Conservation (phyloP, 208 protist genomes). For the Leishmania aethiopica region DNA sequence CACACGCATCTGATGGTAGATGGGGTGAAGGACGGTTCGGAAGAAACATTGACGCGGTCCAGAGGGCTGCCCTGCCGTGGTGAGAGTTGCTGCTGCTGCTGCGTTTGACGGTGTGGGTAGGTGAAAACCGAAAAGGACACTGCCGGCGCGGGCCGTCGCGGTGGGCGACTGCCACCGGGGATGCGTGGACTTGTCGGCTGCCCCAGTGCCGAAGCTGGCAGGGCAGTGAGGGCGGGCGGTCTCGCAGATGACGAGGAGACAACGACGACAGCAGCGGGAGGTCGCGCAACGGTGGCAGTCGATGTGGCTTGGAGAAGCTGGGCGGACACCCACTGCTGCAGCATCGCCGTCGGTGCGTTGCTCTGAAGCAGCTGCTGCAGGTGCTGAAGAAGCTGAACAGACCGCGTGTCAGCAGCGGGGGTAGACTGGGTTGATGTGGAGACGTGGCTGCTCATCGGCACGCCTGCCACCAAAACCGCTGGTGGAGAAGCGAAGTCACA, state of each 20-base stretch:
- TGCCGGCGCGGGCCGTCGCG: conserved; percentile 12
- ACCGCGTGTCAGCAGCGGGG: neutral
- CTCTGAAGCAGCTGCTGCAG: conserved; percentile 28
- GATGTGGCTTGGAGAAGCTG: conserved; percentile 15
- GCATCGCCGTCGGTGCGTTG: conserved; percentile 4
- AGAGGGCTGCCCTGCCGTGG: neutral
- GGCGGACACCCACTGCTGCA: conserved; percentile 31
- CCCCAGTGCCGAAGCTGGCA: neutral
- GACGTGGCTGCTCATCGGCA: neutral
- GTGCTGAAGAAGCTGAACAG: conserved; percentile 22
- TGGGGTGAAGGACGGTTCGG: neutral
- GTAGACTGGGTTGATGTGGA: neutral
- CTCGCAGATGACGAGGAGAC: neutral
- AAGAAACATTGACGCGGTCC: neutral
- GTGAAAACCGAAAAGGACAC: conserved; percentile 16
- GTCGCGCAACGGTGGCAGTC: neutral
- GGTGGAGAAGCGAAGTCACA: too few relatives aligned
- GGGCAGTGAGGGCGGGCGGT: neutral
- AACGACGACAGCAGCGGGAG: neutral
- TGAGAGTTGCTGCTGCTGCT: conserved; percentile 2
- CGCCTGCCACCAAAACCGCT: neutral
- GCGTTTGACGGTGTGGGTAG: neutral
- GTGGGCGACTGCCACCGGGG: neutral
- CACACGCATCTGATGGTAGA: neutral
- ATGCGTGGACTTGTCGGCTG: neutral